Evolutionary conservation across 2,329 filamentous ascomycete genomes (phyloP).

Genomic region (Sarocladium brachiariae): DNA sequence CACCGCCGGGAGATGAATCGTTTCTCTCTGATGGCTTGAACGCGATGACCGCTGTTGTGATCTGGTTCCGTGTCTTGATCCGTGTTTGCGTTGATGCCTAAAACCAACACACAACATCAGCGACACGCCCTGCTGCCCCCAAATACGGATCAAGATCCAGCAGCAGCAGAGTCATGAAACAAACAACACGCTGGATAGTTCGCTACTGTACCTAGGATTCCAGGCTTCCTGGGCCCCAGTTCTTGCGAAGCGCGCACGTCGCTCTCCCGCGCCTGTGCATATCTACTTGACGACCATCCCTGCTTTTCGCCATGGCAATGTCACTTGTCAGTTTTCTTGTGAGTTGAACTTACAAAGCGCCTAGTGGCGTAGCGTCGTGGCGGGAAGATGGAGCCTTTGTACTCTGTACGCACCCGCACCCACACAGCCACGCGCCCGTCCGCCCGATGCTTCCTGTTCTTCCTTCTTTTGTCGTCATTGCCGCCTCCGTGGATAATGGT

Average conservation of each 20-base stretch:
- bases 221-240: too few species aligned
- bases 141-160: too few species aligned
- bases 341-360: neutral
- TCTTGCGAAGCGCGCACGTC: conserved; percentile 7
- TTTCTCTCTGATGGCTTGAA: neutral
- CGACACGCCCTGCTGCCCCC: too few species aligned
- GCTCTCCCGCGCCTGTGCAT: conserved; percentile 7
- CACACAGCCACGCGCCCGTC: conserved; percentile 7
- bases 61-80: neutral
- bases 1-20: neutral
- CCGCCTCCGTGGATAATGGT: conserved; percentile 2
- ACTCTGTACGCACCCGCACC: neutral
- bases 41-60: neutral
- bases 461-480: neutral
- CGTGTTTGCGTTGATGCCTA: conserved; percentile 6
- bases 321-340: neutral
- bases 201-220: neutral
- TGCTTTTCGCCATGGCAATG: neutral
- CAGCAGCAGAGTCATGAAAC: too few species aligned
- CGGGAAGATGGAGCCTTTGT: neutral
- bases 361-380: conserved; percentile 4
- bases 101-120: conserved; percentile 1
- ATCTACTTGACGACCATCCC: too few species aligned
- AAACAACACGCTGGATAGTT: too few species aligned
- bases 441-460: neutral